Conservation (phyloP, 192 early-diverging fungal species). For the Umbelopsis ramanniana region DNA sequence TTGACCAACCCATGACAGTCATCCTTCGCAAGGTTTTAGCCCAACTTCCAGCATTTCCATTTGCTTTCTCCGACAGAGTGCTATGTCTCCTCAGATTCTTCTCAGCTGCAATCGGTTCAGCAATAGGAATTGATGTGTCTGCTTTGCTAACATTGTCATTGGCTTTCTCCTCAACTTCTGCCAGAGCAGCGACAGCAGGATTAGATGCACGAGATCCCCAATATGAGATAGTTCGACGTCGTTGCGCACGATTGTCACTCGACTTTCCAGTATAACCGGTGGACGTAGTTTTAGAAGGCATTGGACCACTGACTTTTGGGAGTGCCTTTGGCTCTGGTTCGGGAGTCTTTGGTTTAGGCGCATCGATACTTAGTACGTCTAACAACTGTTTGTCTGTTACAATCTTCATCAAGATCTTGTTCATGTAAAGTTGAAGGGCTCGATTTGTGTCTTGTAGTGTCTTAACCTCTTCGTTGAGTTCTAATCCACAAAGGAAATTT, state of each 20-base stretch:
- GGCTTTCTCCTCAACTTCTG: not conserved
- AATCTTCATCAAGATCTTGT: constrained; percentile 79
- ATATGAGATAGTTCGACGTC: constrained; percentile 44
- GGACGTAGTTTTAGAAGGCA: constrained; percentile 29
- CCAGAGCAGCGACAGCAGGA: constrained; percentile 15
- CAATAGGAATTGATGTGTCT: not conserved
- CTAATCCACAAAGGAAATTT: constrained; percentile 11
- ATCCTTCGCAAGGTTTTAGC: constrained; percentile 36
- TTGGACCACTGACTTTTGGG: constrained; percentile 16
- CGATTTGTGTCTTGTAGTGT: constrained; percentile 68
- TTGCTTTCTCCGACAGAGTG: constrained; percentile 7
- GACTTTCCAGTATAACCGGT: constrained; percentile 16
- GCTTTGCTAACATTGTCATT: not conserved
- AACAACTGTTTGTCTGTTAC: constrained; percentile 60
- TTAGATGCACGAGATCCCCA: constrained; percentile 33
- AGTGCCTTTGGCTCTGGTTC: not conserved
- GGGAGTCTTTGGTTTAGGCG: constrained; percentile 33
- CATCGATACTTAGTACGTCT: constrained; percentile 49
- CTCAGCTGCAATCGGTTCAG: not conserved
- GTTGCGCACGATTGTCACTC: constrained; percentile 18
- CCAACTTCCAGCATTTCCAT: constrained; percentile 33
- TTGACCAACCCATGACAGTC: constrained; percentile 40
- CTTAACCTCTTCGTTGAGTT: constrained; percentile 63
- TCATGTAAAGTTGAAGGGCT: constrained; percentile 71
- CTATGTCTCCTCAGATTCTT: constrained; percentile 15